These are phyloP conservation scores for Elsinoe arachidis DNA, from an alignment of 2,329 filamentous ascomycete genomes.

Conservation along the genomic window DNA sequence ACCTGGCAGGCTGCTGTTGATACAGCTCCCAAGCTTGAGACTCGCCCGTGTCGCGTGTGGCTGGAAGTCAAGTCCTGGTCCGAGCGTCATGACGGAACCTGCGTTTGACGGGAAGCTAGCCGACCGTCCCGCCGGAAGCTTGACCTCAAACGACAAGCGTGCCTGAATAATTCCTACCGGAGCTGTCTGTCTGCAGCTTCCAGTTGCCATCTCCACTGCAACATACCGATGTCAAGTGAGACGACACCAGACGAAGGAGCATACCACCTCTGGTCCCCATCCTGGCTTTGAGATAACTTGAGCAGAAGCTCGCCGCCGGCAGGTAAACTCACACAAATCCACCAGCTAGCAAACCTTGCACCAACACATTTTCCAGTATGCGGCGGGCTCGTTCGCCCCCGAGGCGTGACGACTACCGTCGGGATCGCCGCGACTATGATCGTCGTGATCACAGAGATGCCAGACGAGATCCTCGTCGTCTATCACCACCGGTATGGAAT, in stretches of 20 bases:
- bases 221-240: too few relatives aligned
- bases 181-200: neutral
- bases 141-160: neutral
- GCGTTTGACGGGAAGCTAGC: neutral
- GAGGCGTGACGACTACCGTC: slow-evolving; percentile 16
- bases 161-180: neutral
- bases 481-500: slow-evolving; percentile 11
- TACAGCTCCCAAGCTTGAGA: slow-evolving; percentile 3
- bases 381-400: neutral
- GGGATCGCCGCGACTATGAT: slow-evolving; percentile 19
- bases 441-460: slow-evolving; percentile 53
- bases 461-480: slow-evolving; percentile 12
- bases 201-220: neutral
- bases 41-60: slow-evolving; percentile 8
- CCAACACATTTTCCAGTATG: neutral
- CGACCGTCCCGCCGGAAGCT: neutral
- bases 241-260: too few relatives aligned
- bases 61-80: neutral
- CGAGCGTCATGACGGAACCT: neutral
- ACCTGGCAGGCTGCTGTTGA: neutral
- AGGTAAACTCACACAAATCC: neutral
- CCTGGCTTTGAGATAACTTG: too few relatives aligned
- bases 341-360: neutral
- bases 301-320: too few relatives aligned
- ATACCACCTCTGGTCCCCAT: too few relatives aligned